A percentile compares a stretch with the other conserved stretches of the same genome.
Conservation (phyloP, 2,329 filamentous ascomycete genomes). For the Colletotrichum sp. region DNA sequence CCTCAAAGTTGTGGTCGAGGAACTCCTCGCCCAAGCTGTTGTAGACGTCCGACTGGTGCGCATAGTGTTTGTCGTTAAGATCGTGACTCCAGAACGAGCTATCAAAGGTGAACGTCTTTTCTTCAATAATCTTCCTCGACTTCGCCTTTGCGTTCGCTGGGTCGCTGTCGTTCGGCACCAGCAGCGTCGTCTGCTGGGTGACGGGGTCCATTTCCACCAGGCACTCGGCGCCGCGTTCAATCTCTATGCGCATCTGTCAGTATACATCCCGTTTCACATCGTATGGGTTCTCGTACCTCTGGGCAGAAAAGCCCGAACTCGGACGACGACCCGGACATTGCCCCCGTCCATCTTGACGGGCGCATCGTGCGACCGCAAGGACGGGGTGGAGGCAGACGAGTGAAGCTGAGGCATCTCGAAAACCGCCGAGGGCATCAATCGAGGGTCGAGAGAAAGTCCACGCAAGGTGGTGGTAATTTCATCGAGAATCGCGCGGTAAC, state of each 20-base stretch:
- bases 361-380: conserved; percentile 74
- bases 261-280: background rate
- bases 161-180: conserved; percentile 66
- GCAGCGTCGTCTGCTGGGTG: conserved; percentile 83
- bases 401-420: conserved; percentile 43
- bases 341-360: conserved; percentile 68
- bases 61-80: conserved; percentile 80
- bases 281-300: conserved; percentile 65
- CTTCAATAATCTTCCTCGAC: conserved; percentile 78
- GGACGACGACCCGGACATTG: conserved; percentile 83
- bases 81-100: conserved; percentile 98
- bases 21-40: conserved; percentile 95
- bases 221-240: conserved; percentile 80
- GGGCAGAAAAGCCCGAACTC: conserved; percentile 79
- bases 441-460: conserved; percentile 47
- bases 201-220: conserved; percentile 90
- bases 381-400: conserved; percentile 81
- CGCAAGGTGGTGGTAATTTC: conserved; percentile 44
- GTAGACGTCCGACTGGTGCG: conserved; percentile 92
- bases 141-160: conserved; percentile 63
- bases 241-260: conserved; percentile 61
- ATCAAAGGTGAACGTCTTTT: conserved; percentile 95
- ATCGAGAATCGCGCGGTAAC: conserved; percentile 44
- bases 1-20: conserved; percentile 98
- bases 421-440: conserved; percentile 50